Evolutionary conservation across 805 yeast species (phyloP).

Genomic region (Pichia thaimueangensis): DNA sequence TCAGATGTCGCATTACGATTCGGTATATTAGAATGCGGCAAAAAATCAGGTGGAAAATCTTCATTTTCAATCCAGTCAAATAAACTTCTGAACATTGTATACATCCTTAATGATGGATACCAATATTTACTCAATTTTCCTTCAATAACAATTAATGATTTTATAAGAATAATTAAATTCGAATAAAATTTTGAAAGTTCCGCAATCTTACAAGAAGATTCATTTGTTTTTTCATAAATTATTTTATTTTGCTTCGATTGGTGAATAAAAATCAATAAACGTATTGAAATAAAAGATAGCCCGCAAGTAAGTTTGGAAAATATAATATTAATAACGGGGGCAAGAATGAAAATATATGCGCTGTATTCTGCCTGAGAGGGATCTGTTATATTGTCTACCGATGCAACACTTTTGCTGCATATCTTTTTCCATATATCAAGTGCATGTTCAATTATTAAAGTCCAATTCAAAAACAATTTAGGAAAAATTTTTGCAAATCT

Average conservation of each 20-base stretch:
- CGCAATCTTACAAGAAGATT: not conserved
- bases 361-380: no score
- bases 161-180: constrained; percentile 6
- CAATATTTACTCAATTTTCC: constrained; percentile 6
- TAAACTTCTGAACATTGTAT: constrained; percentile 8
- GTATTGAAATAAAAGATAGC: constrained; percentile 6
- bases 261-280: constrained; percentile 7
- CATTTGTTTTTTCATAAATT: not conserved
- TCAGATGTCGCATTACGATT: no score
- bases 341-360: not conserved
- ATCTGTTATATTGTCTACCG: not conserved
- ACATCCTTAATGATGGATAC: constrained; percentile 10
- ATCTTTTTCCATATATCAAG: constrained; percentile 1
- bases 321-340: constrained; percentile 1
- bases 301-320: constrained; percentile 4
- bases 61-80: constrained; percentile 15
- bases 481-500: constrained; percentile 3
- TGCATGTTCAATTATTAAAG: not conserved
- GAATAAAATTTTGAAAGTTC: constrained; percentile 5
- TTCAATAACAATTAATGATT: constrained; percentile 2
- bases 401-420: not conserved
- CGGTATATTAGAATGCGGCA: no score
- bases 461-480: constrained; percentile 2
- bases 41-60: no score
- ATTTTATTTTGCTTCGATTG: not conserved